Percentiles rank a stretch among this genome's conserved stretches.
phyloP scores from a whole-genome alignment of 768 basidiomycete genomes.

The Clitopilus passeckerianus region DNA sequence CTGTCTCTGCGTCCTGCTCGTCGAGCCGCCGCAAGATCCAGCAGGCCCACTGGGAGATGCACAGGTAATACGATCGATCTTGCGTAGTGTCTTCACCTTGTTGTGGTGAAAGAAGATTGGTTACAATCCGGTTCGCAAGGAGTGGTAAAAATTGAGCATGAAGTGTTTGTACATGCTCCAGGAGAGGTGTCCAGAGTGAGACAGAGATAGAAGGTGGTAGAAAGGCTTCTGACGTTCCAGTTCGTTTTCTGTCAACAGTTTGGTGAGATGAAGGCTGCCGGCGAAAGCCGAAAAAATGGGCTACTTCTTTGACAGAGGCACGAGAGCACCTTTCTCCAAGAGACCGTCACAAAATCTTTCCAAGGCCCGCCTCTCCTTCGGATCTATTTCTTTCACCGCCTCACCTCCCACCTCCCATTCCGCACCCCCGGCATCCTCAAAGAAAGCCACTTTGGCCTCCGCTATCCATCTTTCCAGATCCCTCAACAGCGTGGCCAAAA shows the following conservation, averaged over 20 bases:
- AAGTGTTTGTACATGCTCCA: conserved; percentile 49
- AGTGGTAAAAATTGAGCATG: conserved; percentile 51
- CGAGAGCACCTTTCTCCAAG: conserved; percentile 65
- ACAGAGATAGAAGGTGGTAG: conserved; percentile 50
- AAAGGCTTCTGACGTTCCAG: conserved; percentile 25
- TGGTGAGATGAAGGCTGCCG: conserved; percentile 36
- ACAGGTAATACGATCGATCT: conserved; percentile 48
- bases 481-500: conserved; percentile 44
- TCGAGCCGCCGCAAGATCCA: conserved; percentile 51
- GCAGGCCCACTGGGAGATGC: conserved; percentile 64
- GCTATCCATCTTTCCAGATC: conserved; percentile 77
- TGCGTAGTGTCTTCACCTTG: conserved; percentile 9
- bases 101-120: conserved; percentile 20
- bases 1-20: conserved; percentile 20
- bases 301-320: conserved; percentile 84
- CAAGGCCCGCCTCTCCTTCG: conserved; percentile 62
- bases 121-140: conserved; percentile 42
- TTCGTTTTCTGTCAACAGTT: conserved; percentile 47
- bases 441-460: conserved; percentile 63
- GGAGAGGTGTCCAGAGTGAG: conserved; percentile 63
- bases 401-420: conserved; percentile 38
- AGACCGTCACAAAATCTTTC: conserved; percentile 65
- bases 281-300: conserved; percentile 12
- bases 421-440: conserved; percentile 38
- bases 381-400: conserved; percentile 33